Evolutionary conservation across 495 filamentous ascomycete species (phyloP).

Genomic region (Aspergillus campestris): DNA sequence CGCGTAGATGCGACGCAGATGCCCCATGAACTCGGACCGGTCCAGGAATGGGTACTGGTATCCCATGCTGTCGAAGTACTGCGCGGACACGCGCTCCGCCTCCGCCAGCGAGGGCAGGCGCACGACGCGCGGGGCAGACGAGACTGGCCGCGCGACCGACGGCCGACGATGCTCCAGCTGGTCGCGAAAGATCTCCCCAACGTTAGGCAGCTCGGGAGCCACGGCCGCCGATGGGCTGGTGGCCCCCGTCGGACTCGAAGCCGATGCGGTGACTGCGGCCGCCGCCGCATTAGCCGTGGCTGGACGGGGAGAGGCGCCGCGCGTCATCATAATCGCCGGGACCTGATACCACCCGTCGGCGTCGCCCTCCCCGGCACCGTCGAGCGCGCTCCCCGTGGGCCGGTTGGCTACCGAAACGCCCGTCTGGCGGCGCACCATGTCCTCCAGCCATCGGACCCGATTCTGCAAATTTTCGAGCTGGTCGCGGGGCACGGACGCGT

Average conservation of each 20-base stretch:
- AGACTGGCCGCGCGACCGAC: constrained; percentile 27
- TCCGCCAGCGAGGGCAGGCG: constrained; percentile 34
- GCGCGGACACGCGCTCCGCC: constrained; percentile 25
- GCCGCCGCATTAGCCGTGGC: constrained; percentile 13
- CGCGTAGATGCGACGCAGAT: constrained; percentile 33
- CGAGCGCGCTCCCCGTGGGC: constrained; percentile 25
- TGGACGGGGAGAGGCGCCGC: constrained; percentile 11
- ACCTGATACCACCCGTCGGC: constrained; percentile 38
- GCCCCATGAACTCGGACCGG: constrained; percentile 27
- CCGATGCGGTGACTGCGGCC: constrained; percentile 17
- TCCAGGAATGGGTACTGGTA: constrained; percentile 39
- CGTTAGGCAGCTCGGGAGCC: constrained; percentile 32
- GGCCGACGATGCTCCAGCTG: constrained; percentile 36
- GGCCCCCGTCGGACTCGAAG: constrained; percentile 11
- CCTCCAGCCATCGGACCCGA: constrained; percentile 43
- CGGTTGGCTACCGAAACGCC: constrained; percentile 30
- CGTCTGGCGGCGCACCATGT: constrained; percentile 31
- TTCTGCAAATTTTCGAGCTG: constrained; percentile 46
- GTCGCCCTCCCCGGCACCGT: constrained; percentile 32
- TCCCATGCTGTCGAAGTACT: constrained; percentile 39
- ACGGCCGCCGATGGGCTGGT: constrained; percentile 16
- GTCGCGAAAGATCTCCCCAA: constrained; percentile 40
- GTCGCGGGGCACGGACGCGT: constrained; percentile 35
- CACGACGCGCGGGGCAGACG: constrained; percentile 27
- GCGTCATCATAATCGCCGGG: constrained; percentile 32